Base-by-base conservation (phyloP, 2,329 filamentous ascomycete species). In the Alternaria brassicicola region DNA sequence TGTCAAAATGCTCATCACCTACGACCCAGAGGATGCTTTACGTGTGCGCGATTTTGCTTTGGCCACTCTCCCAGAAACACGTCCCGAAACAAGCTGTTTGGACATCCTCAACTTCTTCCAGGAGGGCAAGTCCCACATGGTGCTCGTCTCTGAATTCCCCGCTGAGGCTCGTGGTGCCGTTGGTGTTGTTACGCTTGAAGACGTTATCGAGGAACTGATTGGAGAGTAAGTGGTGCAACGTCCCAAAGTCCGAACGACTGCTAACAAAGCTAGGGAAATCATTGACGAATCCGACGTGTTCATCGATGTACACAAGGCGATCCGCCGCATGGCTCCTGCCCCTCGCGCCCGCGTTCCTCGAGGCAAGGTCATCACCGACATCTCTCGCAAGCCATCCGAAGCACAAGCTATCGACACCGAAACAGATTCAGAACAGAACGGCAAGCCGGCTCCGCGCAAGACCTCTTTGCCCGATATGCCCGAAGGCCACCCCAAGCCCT, bases 61-160 rank as follows among this genome's bases (percentile, higher is more conserved):
- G 49, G 95, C 95, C 13, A 97, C 95, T 0, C 86, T 99, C 6
- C 95, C 96, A 1, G 95, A 99, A 78, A 99, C 95, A 0, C 87
- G 92, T 9, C 92, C 95, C 0, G 92, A 97, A 74, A 99, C 95
- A 0, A 97, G 93, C 80, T 99, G 95, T 76, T 80, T 99, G 55
- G 95, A 99, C 76, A 98, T 99, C 71, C 92, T 99, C 80, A 99
- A 99, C 80, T 99, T 97, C 79, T 99, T 99, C 82, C 95, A 99
- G 78, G 95, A 99, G 81, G 95, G 95, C 70, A 99, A 99, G 77
- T 97, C 93, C 1, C 95, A 99, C 78, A 97, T 99, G 93, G 94
- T 98, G 0, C 83, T 99, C 26, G 95, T 98, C 8, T 97, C 94
- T 0, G 91, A 97, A 71, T 86, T 81, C 64, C 95, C 95, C 1